Base-by-base conservation (phyloP, 306 rosid species). In the Pterocarpus santalinus region DNA sequence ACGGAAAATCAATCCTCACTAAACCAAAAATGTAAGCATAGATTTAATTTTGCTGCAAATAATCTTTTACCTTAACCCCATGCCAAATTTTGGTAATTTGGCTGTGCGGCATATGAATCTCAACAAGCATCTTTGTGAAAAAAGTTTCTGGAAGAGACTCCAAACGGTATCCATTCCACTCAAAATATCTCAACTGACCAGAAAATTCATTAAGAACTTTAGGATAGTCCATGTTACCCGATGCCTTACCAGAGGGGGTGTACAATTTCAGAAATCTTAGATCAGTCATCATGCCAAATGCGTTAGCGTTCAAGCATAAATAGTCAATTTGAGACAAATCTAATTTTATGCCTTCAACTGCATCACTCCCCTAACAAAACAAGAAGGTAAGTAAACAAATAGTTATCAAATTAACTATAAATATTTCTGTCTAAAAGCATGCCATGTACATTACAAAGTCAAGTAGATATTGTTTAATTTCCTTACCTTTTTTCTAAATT, bases 111-210 rank as follows among this genome's bases (percentile, higher is more conserved):
- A 79, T 15, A 17, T 2, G 34, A 43, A 79, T 4, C 57, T 41
- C 64, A 79, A 79, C 71, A 70, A 79, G 83, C 16, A 58, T 34
- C 38, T 46, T 13, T 0, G 77, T n/a, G 14, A 17, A 15, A 16
- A 80, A 63, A 1, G 2, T 28, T 22, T 30, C 2, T 9, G 67
- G 84, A 17, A 64, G 63, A 52, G 73, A 80, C 10, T 72, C 12
- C n/a, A 43, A 60, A 44, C 7, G 5, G 2, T 12, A 79, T 16
- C 15, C 52, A 32, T 44, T 15, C 77, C 83, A 65, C 8, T 46
- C 11, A 8, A 80, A 17, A 38, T 72, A 72, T 5, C 73, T 80
- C 52, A 80, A 8, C 2, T 41, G 4, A 12, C 34, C 5, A 5
- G 72, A 22, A 10, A 60, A 17, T 7, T 14, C 5, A 14, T 61